Evolutionary conservation across 2,329 filamentous ascomycete species (phyloP).

Genomic region (Alternaria brassicae): DNA sequence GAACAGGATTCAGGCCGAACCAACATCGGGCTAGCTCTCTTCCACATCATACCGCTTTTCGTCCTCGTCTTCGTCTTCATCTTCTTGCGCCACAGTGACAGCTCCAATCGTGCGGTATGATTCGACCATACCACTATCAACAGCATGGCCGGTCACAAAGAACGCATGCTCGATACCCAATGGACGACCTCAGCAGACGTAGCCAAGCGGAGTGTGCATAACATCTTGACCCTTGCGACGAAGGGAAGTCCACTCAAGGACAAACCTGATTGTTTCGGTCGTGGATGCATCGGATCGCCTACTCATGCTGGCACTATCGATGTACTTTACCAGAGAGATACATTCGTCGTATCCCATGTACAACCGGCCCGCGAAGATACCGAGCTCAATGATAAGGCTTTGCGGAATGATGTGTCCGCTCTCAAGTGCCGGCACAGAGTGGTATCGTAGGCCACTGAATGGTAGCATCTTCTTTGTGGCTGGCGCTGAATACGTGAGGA

Average conservation of each 20-base stretch:
- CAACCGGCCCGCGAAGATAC: slow-evolving; percentile 64
- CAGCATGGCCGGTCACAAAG: slow-evolving; percentile 45
- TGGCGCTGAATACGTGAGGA: slow-evolving; percentile 65
- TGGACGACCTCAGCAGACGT: slow-evolving; percentile 57
- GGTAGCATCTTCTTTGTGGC: slow-evolving; percentile 64
- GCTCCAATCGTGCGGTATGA: slow-evolving; percentile 1
- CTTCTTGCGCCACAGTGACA: not conserved
- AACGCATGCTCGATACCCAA: slow-evolving; percentile 58
- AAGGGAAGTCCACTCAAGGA: slow-evolving; percentile 63
- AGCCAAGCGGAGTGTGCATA: slow-evolving; percentile 63
- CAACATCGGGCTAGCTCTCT: too few species aligned
- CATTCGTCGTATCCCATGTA: slow-evolving; percentile 61
- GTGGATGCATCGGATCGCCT: slow-evolving; percentile 9
- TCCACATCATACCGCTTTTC: not conserved
- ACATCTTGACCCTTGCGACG: slow-evolving; percentile 62
- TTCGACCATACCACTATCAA: slow-evolving; percentile 2
- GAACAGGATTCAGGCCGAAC: too few species aligned
- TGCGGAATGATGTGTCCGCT: slow-evolving; percentile 50
- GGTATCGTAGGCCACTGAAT: slow-evolving; percentile 62
- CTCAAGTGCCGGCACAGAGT: slow-evolving; percentile 57
- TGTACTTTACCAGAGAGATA: slow-evolving; percentile 22
- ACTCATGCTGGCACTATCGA: not conserved
- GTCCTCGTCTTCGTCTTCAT: slow-evolving; percentile 2
- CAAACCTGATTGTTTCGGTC: slow-evolving; percentile 16
- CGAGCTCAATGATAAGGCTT: slow-evolving; percentile 64